phyloP scores from a whole-genome alignment of 148 eudicot species.

The Camellia japonica region DNA sequence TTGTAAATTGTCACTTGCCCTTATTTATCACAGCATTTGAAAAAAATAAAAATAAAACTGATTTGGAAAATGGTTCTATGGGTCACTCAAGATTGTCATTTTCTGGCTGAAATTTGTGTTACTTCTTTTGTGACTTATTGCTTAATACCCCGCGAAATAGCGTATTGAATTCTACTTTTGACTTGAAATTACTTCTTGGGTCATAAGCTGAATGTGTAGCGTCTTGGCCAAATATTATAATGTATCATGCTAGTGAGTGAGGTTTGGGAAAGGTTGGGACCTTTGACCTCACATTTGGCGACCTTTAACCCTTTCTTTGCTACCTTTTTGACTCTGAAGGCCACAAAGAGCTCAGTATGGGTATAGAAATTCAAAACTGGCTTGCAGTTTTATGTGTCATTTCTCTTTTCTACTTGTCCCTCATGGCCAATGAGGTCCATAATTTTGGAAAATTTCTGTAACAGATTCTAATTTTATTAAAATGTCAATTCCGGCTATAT shows the following conservation, averaged over 20 bases:
- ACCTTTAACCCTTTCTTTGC: background rate
- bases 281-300: conserved; percentile 1
- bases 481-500: background rate
- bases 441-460: background rate
- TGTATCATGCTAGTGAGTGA: background rate
- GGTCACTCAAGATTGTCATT: no score
- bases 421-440: background rate
- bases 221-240: background rate
- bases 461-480: no score
- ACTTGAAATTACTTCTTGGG: background rate
- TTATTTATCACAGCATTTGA: background rate
- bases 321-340: background rate
- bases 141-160: background rate
- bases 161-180: background rate
- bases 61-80: no score
- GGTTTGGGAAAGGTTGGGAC: background rate
- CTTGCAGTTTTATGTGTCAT: background rate
- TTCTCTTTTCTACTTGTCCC: background rate
- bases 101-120: no score
- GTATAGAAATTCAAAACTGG: background rate
- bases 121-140: no score
- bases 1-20: background rate
- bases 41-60: background rate
- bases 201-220: background rate
- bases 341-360: background rate